These are phyloP conservation scores for Microbotryum intermedium DNA, from an alignment of 1,284 basidiomycete species.

Conservation along the genomic window DNA sequence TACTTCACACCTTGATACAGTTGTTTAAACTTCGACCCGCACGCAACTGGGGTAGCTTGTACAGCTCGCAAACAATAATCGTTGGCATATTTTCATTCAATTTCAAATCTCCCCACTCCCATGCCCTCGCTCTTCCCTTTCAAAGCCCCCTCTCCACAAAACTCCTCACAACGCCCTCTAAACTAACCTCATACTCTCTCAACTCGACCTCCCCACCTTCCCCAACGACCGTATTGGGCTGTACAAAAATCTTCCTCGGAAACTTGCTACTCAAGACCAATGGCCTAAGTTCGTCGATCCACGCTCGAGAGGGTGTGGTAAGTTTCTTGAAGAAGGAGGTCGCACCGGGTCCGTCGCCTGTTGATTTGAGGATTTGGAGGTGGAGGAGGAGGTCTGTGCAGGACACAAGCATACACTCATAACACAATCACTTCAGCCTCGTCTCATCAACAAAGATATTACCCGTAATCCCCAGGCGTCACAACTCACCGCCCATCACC, in stretches of 20 bases:
- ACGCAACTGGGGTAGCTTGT: too few relatives aligned
- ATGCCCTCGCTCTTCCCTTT: neutral
- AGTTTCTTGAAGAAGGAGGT: conserved; percentile 59
- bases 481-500: conserved; percentile 46
- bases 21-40: too few relatives aligned
- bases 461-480: too few relatives aligned
- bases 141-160: conserved; percentile 60
- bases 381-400: conserved; percentile 55
- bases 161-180: conserved; percentile 64
- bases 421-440: too few relatives aligned
- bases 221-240: conserved; percentile 57
- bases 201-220: conserved; percentile 53
- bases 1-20: too few relatives aligned
- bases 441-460: too few relatives aligned
- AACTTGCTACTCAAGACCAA: conserved; percentile 63
- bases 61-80: too few relatives aligned
- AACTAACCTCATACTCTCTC: conserved; percentile 64
- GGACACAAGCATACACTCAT: too few relatives aligned
- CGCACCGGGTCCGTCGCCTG: conserved; percentile 66
- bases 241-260: conserved; percentile 68
- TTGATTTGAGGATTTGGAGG: conserved; percentile 70
- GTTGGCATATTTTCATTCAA: too few relatives aligned
- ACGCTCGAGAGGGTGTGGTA: conserved; percentile 59
- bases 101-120: neutral
- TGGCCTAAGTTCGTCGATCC: conserved; percentile 65